Percentiles rank a stretch among this genome's conserved stretches.
These are phyloP conservation scores for Lipomyces mesembrius DNA, from an alignment of 805 yeast species.

Conservation along the genomic window DNA sequence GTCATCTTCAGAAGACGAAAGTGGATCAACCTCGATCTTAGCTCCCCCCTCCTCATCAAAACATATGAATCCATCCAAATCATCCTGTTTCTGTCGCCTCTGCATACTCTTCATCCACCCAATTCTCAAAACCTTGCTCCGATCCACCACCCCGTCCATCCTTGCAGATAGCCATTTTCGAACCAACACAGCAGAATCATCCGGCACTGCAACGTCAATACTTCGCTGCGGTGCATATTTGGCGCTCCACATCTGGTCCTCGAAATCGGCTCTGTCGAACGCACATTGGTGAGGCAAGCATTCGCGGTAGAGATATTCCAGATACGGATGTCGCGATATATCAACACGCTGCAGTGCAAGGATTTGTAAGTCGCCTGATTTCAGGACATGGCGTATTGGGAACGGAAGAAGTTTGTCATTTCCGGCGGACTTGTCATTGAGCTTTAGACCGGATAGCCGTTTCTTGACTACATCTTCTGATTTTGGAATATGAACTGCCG, in stretches of 20 bases:
- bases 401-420: conserved; percentile 7
- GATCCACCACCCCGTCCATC: conserved; percentile 37
- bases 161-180: conserved; percentile 61
- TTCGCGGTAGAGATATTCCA: conserved; percentile 17
- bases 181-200: conserved; percentile 49
- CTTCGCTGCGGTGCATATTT: conserved; percentile 39
- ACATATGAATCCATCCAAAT: conserved; percentile 38
- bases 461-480: not conserved
- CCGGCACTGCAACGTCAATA: conserved; percentile 56
- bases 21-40: conserved; percentile 15
- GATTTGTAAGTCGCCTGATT: conserved; percentile 5
- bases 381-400: conserved; percentile 18
- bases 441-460: not conserved
- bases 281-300: conserved; percentile 23
- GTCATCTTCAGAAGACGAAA: conserved; percentile 34
- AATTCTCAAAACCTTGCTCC: conserved; percentile 10
- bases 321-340: conserved; percentile 19
- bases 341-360: conserved; percentile 15
- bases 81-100: conserved; percentile 11
- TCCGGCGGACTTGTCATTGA: not conserved
- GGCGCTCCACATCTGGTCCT: conserved; percentile 41
- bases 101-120: not conserved
- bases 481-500: not conserved
- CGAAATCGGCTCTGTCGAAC: conserved; percentile 42
- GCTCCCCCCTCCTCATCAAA: conserved; percentile 48